Base-by-base conservation (phyloP, 2,329 filamentous ascomycete genomes). In the Sporothrix euskadiensis region DNA sequence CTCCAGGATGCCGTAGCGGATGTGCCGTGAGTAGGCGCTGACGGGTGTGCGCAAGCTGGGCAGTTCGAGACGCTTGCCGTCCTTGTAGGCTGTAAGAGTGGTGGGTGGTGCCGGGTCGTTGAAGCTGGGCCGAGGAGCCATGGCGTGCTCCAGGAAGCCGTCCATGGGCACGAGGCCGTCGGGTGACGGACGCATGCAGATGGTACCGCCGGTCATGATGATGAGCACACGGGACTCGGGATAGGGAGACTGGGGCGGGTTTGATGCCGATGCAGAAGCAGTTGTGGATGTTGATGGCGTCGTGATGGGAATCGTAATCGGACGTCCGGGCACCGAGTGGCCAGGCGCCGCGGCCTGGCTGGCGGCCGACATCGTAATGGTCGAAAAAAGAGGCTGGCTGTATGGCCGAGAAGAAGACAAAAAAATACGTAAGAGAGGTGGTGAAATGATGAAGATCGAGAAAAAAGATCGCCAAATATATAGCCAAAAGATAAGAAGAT, bases 161-260 rank as follows among this genome's bases (percentile, higher is more conserved):
- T 89, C 85, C 73, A 92, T 92, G 6, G 94, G 94, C 49, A 96
- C 87, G 71, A 97, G 89, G 0, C 94, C 94, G 77, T 94, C 89
- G 9, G 88, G 87, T 10, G 93, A 94, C 72, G 90, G 91, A 79
- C 91, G 90, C 94, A 98, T 97, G 83, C 94, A 97, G 78, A 97
- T 97, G 7, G 92, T 94, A 61, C 92, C 92, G 74, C 93, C 94
- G 14, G 94, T 97, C 84, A 97, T 95, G 81, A 97, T 93, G 78
- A 97, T 92, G 76, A 98, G 86, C 14, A 98, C 92, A 74, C 92
- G 87, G 32, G 93, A 93, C 81, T 97, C 93, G 12, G 91, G 91
- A 73, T 85, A 85, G 9, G 79, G 68, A 2, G 68, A 70, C 1
- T 52, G 78, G n/a, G 26, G 39, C 7, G 54, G 3, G 12, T 49